Conservation (phyloP, 2,329 filamentous ascomycete species). For the Fusarium fracticaudum region DNA sequence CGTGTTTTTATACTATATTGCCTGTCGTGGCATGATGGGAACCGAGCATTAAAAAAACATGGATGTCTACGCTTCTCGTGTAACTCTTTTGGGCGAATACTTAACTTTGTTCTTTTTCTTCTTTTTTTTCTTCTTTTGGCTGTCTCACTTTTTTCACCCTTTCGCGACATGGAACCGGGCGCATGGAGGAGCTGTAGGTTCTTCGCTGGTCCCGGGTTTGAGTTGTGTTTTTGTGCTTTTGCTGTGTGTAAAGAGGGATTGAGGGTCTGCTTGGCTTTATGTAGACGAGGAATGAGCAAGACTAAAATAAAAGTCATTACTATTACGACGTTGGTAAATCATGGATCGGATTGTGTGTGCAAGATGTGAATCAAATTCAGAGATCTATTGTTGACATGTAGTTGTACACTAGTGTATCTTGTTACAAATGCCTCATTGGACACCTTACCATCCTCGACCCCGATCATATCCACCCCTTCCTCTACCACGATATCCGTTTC, state of each 20-base stretch:
- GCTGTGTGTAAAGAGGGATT: slow-evolving; percentile 14
- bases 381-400: neutral
- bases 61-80: slow-evolving; percentile 39
- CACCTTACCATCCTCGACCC: slow-evolving; percentile 41
- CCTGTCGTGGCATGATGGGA: slow-evolving; percentile 8
- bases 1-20: slow-evolving; percentile 14
- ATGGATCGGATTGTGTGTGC: neutral
- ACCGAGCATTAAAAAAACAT: slow-evolving; percentile 28
- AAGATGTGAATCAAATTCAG: neutral
- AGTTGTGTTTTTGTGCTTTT: slow-evolving; percentile 17
- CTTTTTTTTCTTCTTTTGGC: slow-evolving; percentile 26
- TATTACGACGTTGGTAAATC: slow-evolving; percentile 22
- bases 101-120: slow-evolving; percentile 25
- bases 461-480: slow-evolving; percentile 47
- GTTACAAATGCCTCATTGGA: neutral
- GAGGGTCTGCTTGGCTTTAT: slow-evolving; percentile 39
- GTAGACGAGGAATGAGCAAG: slow-evolving; percentile 46
- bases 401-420: neutral
- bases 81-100: slow-evolving; percentile 37
- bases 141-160: neutral
- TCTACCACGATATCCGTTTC: slow-evolving; percentile 42
- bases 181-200: slow-evolving; percentile 21
- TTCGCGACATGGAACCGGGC: slow-evolving; percentile 7
- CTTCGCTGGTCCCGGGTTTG: slow-evolving; percentile 20
- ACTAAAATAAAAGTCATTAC: slow-evolving; percentile 44